A percentile compares a stretch with the other conserved stretches of the same genome.
Conservation (phyloP, 306 rosid genomes). For the Cicer yamashitae region DNA sequence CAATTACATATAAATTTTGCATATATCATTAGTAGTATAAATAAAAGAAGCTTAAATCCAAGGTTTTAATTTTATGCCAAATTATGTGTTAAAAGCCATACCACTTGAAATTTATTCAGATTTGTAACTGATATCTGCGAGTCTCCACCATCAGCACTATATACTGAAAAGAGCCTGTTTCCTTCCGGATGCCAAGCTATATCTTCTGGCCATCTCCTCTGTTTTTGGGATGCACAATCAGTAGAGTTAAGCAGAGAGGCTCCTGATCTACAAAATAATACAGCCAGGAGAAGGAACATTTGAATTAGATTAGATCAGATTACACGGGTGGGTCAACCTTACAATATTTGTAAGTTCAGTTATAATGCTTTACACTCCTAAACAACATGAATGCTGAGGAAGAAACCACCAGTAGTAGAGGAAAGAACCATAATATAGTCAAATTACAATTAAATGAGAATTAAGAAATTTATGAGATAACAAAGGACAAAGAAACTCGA, state of each 20-base stretch:
- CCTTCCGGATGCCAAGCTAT: constrained; percentile 95
- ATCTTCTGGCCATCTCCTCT: constrained; percentile 97
- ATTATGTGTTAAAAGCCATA: constrained; percentile 53
- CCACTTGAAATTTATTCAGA: constrained; percentile 72
- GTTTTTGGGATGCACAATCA: constrained; percentile 72
- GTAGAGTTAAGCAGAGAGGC: constrained; percentile 76
- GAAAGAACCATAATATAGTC: constrained; percentile 30
- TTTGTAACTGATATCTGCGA: constrained; percentile 77
- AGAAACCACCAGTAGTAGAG: constrained; percentile 24
- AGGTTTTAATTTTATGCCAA: constrained; percentile 35
- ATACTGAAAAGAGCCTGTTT: constrained; percentile 70
- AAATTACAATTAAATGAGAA: constrained; percentile 36
- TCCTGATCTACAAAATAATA: constrained; percentile 63
- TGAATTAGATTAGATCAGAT: constrained; percentile 14
- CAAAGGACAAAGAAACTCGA: constrained; percentile 7
- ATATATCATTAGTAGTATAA: constrained; percentile 32
- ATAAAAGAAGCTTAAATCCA: constrained; percentile 33
- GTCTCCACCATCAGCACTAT: constrained; percentile 88
- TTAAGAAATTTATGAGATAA: constrained; percentile 30
- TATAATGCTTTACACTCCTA: constrained; percentile 11
- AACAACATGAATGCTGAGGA: constrained; percentile 1
- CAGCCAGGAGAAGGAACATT: constrained; percentile 28
- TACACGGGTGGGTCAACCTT: constrained; percentile 8
- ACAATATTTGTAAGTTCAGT: constrained; percentile 24
- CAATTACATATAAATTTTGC: constrained; percentile 45